Evolutionary conservation across 1,139 yeast genomes (phyloP).

Genomic region (Pichia sp.): DNA sequence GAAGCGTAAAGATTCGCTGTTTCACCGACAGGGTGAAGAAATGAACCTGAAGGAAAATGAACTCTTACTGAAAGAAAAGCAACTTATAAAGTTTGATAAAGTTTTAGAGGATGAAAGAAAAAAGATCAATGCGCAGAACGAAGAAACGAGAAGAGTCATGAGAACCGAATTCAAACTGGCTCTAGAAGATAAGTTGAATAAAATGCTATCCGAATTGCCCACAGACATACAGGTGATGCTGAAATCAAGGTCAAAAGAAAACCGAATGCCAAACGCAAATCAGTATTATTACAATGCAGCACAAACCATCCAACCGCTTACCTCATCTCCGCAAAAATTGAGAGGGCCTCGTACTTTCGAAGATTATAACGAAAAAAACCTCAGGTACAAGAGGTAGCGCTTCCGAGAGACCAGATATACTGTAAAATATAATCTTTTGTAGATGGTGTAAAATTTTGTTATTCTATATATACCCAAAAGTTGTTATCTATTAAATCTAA

Average conservation of each 20-base stretch:
- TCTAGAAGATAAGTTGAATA: constrained; percentile 45
- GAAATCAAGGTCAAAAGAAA: constrained; percentile 15
- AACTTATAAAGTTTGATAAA: constrained; percentile 35
- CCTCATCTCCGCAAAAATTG: constrained; percentile 15
- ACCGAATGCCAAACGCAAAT: constrained; percentile 6
- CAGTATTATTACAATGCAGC: neutral
- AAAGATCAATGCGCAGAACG: constrained; percentile 45
- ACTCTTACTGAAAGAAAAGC: constrained; percentile 15
- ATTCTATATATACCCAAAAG: neutral
- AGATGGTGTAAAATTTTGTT: constrained; percentile 39
- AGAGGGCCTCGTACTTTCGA: constrained; percentile 22
- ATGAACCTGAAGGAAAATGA: constrained; percentile 13
- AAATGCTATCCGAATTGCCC: constrained; percentile 27
- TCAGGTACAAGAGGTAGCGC: constrained; percentile 5
- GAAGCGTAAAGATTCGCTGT: constrained; percentile 47
- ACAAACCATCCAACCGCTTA: neutral
- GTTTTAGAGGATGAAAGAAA: constrained; percentile 36
- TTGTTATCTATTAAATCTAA: neutral
- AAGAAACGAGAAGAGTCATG: constrained; percentile 52
- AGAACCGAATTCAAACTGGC: constrained; percentile 58
- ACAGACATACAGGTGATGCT: constrained; percentile 15
- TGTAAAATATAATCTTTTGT: too few relatives aligned
- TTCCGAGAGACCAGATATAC: constrained; percentile 24
- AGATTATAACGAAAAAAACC: constrained; percentile 2
- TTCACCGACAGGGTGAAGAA: constrained; percentile 42